Evolutionary conservation across 768 basidiomycete species (phyloP), one percentile per base, ranked within the genome.

Genomic region (Galerina marginata): DNA sequence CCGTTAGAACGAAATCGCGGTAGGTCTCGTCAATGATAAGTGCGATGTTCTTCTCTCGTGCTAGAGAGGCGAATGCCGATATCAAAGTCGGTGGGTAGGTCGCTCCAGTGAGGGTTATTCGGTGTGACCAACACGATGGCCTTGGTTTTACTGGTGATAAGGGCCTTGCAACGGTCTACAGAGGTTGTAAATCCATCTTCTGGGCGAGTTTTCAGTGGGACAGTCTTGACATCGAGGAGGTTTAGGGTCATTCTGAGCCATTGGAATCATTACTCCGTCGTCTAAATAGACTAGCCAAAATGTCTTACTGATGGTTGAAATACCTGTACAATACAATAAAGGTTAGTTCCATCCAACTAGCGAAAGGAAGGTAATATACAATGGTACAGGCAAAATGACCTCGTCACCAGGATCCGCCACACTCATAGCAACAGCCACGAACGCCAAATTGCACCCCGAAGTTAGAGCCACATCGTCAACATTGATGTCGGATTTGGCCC

Each of bases 11-110:
- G 67, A 95, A 93, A 70, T 95, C 92, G 11, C 92, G 83, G 72
- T 96, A 96, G 1, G 93, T 95, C 74, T 94, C 92, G 72, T 96
- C 93, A n/a, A 96, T 50, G 39, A 95, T 80, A 23, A 95, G 81
- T 0, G 91, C 88, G n/a, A 93, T 66, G 1, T 79, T 76, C 26
- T 79, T 71, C 52, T 80, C 74, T 20, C 68, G 74, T 0, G 92
- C 90, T 2, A 95, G 81, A 0, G 75, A 64, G 2, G 83, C 82
- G 64, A 93, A 95, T 4, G 82, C 74, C 0, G 77, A 71, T 25
- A 95, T 72, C 5, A 91, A 78, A 0, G 72, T 66, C 0, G 84
- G 80, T 0, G 88, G 72, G 66, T 93, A 93, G 0, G 83, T 82
- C 0, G 88, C 85, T 5, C 93, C 93, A 0, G 91, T 93, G n/a